phyloP scores from a whole-genome alignment of 306 rosid genomes.

The Lablab purpureus region DNA sequence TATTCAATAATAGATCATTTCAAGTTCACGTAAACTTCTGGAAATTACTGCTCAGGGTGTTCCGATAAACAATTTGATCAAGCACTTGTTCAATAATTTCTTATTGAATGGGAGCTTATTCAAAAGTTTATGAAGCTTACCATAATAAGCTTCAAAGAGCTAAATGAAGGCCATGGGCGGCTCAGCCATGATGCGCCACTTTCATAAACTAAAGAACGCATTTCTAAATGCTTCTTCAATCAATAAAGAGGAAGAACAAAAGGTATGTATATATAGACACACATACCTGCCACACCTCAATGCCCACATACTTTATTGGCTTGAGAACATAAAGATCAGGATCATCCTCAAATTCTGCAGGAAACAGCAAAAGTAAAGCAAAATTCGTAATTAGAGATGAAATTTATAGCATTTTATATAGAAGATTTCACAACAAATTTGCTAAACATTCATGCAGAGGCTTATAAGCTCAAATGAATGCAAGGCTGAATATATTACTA shows the following conservation, averaged over 20 bases:
- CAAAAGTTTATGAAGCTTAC: not conserved
- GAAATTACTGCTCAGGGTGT: conserved; percentile 1
- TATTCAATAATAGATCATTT: conserved; percentile 31
- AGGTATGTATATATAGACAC: conserved; percentile 20
- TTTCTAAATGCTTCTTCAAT: not conserved
- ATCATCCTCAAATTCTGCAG: conserved; percentile 92
- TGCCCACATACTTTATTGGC: conserved; percentile 92
- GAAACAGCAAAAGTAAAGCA: conserved; percentile 27
- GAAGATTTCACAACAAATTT: conserved; percentile 17
- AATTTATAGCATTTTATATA: not conserved
- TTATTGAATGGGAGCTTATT: not conserved
- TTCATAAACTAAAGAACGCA: not conserved
- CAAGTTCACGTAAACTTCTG: not conserved
- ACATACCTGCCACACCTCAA: conserved; percentile 98
- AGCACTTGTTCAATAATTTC: not conserved
- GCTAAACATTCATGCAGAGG: not conserved
- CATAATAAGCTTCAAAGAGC: not conserved
- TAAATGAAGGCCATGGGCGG: not conserved
- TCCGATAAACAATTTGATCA: not conserved
- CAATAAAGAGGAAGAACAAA: conserved; percentile 4
- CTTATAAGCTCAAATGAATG: conserved; percentile 10
- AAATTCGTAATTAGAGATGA: not conserved
- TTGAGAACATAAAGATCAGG: conserved; percentile 86
- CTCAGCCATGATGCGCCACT: too few relatives aligned
- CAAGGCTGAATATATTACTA: conserved; percentile 33